Evolutionary conservation across 1,139 yeast species (phyloP).

Genomic region (Pneumocystis oryctolagi): DNA sequence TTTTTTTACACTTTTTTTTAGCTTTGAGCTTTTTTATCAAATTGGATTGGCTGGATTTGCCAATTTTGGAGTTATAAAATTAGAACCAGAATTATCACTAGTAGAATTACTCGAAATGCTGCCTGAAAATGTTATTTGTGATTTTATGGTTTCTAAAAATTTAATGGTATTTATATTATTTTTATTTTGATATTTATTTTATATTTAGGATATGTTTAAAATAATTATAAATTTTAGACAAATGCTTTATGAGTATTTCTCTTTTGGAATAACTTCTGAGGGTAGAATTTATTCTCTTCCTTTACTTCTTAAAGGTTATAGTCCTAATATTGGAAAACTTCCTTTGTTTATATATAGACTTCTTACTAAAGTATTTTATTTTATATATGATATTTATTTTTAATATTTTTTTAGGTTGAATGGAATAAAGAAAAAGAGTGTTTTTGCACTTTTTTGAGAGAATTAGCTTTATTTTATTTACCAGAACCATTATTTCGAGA

Average conservation of each 20-base stretch:
- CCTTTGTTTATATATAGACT: slow-evolving; percentile 53
- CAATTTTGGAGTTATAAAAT: slow-evolving; percentile 55
- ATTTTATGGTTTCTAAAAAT: slow-evolving; percentile 7
- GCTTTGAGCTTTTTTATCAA: slow-evolving; percentile 66
- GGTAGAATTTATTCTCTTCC: slow-evolving; percentile 43
- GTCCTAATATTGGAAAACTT: slow-evolving; percentile 49
- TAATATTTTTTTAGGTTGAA: slow-evolving; percentile 27
- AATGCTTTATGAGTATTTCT: slow-evolving; percentile 73
- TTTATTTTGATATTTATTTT: background rate
- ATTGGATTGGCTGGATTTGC: slow-evolving; percentile 61
- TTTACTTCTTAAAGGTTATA: slow-evolving; percentile 44
- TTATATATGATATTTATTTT: background rate
- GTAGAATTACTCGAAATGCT: slow-evolving; percentile 23
- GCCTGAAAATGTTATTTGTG: slow-evolving; percentile 17
- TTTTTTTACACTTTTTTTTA: slow-evolving; percentile 1
- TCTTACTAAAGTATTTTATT: slow-evolving; percentile 26
- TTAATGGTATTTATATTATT: background rate
- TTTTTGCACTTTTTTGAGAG: slow-evolving; percentile 45
- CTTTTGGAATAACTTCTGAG: slow-evolving; percentile 31
- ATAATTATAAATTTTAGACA: slow-evolving; percentile 39
- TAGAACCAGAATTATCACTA: slow-evolving; percentile 26
- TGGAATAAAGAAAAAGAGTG: slow-evolving; percentile 59
- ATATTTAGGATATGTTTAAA: slow-evolving; percentile 17
- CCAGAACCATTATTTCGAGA: slow-evolving; percentile 38
- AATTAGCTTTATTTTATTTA: slow-evolving; percentile 56